Conservation (phyloP, 2,329 filamentous ascomycete species). For the Eurotiales sp. region DNA sequence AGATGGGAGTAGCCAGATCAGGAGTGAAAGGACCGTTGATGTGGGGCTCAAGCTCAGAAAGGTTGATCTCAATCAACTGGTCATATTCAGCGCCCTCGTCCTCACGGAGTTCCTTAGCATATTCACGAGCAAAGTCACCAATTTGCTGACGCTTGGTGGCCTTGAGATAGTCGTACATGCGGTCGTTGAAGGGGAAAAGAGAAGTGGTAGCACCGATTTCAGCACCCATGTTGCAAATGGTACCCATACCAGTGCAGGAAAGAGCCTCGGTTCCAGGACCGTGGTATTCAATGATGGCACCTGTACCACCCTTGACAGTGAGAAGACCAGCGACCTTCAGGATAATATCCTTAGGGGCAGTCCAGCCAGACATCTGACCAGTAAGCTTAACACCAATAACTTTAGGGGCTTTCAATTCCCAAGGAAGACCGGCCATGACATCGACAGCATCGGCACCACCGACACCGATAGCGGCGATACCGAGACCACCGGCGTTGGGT, state of each 20-base stretch:
- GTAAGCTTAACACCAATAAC: conserved; percentile 95
- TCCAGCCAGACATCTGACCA: conserved; percentile 85
- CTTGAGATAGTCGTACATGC: conserved; percentile 92
- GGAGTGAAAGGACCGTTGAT: conserved; percentile 99
- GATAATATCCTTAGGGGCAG: conserved; percentile 93
- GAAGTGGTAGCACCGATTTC: conserved; percentile 76
- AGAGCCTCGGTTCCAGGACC: conserved; percentile 71
- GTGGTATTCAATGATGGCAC: conserved; percentile 62
- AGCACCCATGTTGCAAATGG: conserved; percentile 68
- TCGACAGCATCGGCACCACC: conserved; percentile 98
- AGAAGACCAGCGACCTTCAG: conserved; percentile 95
- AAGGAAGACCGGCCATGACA: conserved; percentile 94
- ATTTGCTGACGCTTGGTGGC: conserved; percentile 89
- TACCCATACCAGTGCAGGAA: conserved; percentile 82
- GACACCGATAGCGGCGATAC: conserved; percentile 92
- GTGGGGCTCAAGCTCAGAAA: conserved; percentile 90
- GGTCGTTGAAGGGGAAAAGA: conserved; percentile 95
- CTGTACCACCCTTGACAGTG: conserved; percentile 97
- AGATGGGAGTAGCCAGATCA: conserved; percentile 95
- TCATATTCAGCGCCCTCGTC: conserved; percentile 94
- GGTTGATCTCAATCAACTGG: conserved; percentile 92
- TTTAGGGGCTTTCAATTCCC: conserved; percentile 98
- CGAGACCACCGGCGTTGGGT: conserved; percentile 92
- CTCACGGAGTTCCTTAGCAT: conserved; percentile 78
- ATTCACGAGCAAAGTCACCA: conserved; percentile 80